phyloP scores from a whole-genome alignment of 1,139 yeast species.

The Saccharomyces hybrid region DNA sequence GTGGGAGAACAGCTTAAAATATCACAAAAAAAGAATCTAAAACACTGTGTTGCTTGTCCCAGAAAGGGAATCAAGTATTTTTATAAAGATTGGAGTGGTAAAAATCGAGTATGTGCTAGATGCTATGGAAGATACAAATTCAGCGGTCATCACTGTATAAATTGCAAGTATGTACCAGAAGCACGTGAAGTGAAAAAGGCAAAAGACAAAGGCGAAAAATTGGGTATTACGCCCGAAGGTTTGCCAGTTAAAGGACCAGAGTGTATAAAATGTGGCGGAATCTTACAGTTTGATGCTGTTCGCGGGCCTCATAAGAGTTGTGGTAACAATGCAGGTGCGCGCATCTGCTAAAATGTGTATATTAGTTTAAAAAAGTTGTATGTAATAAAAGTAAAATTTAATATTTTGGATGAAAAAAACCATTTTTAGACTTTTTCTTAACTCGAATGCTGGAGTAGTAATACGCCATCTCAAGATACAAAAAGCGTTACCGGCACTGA shows the following conservation, averaged over 20 bases:
- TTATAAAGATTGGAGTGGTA: slow-evolving; percentile 25
- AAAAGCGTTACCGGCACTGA: too few relatives aligned
- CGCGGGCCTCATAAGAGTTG: slow-evolving; percentile 13
- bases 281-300: slow-evolving; percentile 16
- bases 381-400: not conserved
- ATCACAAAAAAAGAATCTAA: slow-evolving; percentile 12
- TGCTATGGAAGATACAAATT: slow-evolving; percentile 23
- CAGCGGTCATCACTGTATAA: slow-evolving; percentile 21
- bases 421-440: not conserved
- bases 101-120: slow-evolving; percentile 19
- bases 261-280: slow-evolving; percentile 21
- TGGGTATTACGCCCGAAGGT: slow-evolving; percentile 12
- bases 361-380: not conserved
- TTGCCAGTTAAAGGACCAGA: slow-evolving; percentile 12
- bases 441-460: too few relatives aligned
- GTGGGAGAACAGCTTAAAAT: slow-evolving; percentile 14
- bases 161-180: slow-evolving; percentile 24
- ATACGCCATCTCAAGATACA: too few relatives aligned
- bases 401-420: not conserved
- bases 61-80: slow-evolving; percentile 20
- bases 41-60: slow-evolving; percentile 22
- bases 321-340: not conserved
- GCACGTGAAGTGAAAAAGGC: slow-evolving; percentile 19
- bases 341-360: not conserved
- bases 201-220: slow-evolving; percentile 11